Evolutionary conservation across 768 basidiomycete genomes (phyloP), one percentile per base, ranked within the genome.

Genomic region (Tricholoma saponaceum): DNA sequence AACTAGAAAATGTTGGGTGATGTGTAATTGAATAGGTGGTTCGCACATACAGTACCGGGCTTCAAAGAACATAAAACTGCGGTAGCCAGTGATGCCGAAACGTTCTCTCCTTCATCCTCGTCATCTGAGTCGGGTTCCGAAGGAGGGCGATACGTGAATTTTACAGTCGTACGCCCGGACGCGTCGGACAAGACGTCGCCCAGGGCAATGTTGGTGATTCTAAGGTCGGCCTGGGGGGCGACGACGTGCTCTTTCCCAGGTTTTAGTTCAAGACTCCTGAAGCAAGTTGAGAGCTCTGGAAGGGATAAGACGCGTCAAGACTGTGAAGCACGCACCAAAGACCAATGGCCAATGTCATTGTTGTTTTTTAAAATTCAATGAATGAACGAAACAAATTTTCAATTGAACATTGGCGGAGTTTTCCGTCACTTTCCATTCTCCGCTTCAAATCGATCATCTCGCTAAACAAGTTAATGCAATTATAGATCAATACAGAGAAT

Each of bases 191-290:
- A 75, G 63, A 83, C 79, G 57, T 91, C 87, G 53, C 89, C 88
- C 51, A 95, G 83, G 2, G 92, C 83, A 46, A 86, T 84, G 69
- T 93, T 94, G 67, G 90, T 92, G 67, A 97, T 82, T 67, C 81
- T 80, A 67, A 95, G 73, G 72, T 90, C 88, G 33, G 80, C 79
- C 55, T 82, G 81, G 57, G 89, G 83, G 22, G 78, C 67, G 67
- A 94, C 62, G 52, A 77, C 73, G 66, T 83, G 73, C 58, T 79
- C 72, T 63, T 87, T 71, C 56, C 84, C 85, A 14, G 87, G 84
- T 25, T 75, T 72, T 47, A 91, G 70, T 50, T 74, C 75, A 22
- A 81, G 64, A 69, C 86, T 86, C 90, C 90, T 92, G 51, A 65
- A 14, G 28, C 28, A 26, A 9, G 52, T 57, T 61, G 35, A 65